A percentile compares a stretch with the other conserved stretches of the same genome.
These are phyloP conservation scores for Cyberlindnera misumaiensis DNA, from an alignment of 805 yeast species.

Conservation along the genomic window DNA sequence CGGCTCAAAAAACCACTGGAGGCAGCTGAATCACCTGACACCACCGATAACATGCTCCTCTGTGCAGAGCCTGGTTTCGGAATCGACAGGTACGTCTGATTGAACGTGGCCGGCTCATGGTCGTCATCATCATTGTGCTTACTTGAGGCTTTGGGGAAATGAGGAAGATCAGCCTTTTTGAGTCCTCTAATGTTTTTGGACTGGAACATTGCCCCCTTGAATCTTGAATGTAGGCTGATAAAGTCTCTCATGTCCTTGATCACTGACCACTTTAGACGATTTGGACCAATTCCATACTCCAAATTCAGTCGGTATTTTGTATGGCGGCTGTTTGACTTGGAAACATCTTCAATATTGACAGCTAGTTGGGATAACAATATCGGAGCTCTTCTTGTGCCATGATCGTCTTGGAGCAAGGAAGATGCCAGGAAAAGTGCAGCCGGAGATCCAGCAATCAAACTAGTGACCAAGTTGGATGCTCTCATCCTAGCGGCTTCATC, in stretches of 20 bases:
- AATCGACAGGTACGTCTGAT: slow-evolving; percentile 20
- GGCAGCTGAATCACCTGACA: neutral
- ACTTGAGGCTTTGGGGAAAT: slow-evolving; percentile 25
- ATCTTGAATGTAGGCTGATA: slow-evolving; percentile 58
- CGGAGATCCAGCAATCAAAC: slow-evolving; percentile 62
- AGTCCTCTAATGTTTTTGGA: slow-evolving; percentile 19
- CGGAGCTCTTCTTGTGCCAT: slow-evolving; percentile 75
- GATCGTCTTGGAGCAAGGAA: slow-evolving; percentile 68
- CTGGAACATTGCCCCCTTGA: slow-evolving; percentile 49
- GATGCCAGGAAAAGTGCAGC: slow-evolving; percentile 72
- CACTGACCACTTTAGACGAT: slow-evolving; percentile 74
- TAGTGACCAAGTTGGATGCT: slow-evolving; percentile 40
- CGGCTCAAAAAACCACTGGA: slow-evolving; percentile 8
- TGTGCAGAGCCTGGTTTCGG: neutral
- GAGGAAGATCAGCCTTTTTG: slow-evolving; percentile 29
- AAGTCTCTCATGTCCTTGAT: slow-evolving; percentile 68
- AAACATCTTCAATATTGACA: slow-evolving; percentile 48
- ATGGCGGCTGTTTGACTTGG: slow-evolving; percentile 26
- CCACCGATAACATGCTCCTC: neutral
- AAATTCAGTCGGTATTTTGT: slow-evolving; percentile 58
- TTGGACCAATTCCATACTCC: slow-evolving; percentile 85
- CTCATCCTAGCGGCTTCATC: slow-evolving; percentile 23
- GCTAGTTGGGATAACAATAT: slow-evolving; percentile 68
- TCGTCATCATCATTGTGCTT: slow-evolving; percentile 2
- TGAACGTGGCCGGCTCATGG: slow-evolving; percentile 11